Evolutionary conservation across 176 grass and related monocot species (phyloP), one percentile per base, ranked within the genome.

Genomic region (Triticum dicoccoides): DNA sequence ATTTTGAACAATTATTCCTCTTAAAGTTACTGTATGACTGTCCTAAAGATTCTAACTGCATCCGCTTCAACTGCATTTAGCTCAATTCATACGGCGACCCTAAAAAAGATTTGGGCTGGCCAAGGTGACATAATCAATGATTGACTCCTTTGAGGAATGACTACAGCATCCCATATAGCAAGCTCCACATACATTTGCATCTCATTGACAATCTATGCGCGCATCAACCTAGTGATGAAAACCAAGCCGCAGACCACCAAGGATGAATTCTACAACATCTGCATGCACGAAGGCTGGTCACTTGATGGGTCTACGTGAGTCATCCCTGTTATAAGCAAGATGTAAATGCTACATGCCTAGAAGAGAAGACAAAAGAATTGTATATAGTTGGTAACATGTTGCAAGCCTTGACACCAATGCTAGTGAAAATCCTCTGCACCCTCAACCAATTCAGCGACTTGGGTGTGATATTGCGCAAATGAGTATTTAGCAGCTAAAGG

Each of bases 111-210:
- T 64, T 44, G 39, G 33, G 12, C 71, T 74, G 41, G 23, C 6
- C 70, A 74, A 74, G 71, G 12, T 47, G 41, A 27, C 41, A 74
- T 74, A 80, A 42, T 79, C 23, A 79, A 64, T 58, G 18, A 58
- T 21, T 21, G 54, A 58, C 54, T 58, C 54, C 5, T 61, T 79
- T 42, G 34, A 63, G 58, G 13, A 80, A 80, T 80, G 59, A 41
- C 59, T 42, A 42, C 58, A 63, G 51, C 51, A 54, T 54, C 51
- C 51, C 51, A 54, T 17, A 54, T 15, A 54, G 51, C 15, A 54
- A 54, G 51, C 15, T 54, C 51, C 14, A 54, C 51, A 54, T 54
- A 54, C 14, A 54, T 54, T 54, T 54, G 15, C 51, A 54, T 68
- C 30, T 69, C 32, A 69, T 35, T 69, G 20, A 54, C 30, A 32